Conservation (phyloP, 202 grass and related monocot species). For the Carex arenaria region DNA sequence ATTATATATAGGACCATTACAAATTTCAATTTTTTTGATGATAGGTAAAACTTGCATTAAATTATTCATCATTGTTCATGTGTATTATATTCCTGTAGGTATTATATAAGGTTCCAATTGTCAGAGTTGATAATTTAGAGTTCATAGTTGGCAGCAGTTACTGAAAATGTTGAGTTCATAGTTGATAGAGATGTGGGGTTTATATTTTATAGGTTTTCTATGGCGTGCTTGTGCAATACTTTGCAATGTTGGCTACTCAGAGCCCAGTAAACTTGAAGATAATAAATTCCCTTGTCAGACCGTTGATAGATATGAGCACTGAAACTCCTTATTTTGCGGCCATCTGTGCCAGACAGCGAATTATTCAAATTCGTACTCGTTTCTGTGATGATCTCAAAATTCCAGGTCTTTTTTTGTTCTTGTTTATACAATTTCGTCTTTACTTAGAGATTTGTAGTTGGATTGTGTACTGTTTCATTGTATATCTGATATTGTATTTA, state of each 20-base stretch:
- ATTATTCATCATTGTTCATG: not conserved
- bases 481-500: conserved; percentile 26
- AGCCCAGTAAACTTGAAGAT: conserved; percentile 66
- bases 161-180: not conserved
- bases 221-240: conserved; percentile 88
- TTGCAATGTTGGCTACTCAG: conserved; percentile 69
- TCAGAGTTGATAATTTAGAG: not conserved
- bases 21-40: not conserved
- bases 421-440: not conserved
- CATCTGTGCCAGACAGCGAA: conserved; percentile 87
- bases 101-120: not conserved
- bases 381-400: conserved; percentile 77
- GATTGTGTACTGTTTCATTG: not conserved
- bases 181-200: not conserved
- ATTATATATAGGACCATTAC: not conserved
- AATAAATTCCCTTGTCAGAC: conserved; percentile 80
- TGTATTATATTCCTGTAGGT: not conserved
- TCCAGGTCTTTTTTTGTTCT: conserved; percentile 45
- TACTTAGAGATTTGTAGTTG: conserved; percentile 20
- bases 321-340: conserved; percentile 96
- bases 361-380: conserved; percentile 52
- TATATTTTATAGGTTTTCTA: conserved; percentile 74
- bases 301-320: conserved; percentile 88
- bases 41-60: not conserved
- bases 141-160: not conserved